A percentile compares a stretch with the other conserved stretches of the same genome.
Conservation (phyloP, 2,329 filamentous ascomycete genomes). For the Fusarium veterinarium region DNA sequence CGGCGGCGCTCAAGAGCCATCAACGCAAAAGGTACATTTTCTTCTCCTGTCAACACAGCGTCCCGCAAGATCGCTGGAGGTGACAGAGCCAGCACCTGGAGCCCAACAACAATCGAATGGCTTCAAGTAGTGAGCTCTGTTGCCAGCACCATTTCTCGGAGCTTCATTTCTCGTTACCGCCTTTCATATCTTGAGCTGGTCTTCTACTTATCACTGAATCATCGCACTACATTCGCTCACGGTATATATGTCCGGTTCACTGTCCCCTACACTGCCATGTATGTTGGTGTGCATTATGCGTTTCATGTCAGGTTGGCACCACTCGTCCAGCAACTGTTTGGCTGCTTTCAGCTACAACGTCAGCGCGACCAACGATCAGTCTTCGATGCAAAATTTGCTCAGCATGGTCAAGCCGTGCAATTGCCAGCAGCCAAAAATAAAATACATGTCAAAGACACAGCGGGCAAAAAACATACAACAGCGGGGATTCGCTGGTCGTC, state of each 20-base stretch:
- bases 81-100: background rate
- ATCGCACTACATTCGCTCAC: background rate
- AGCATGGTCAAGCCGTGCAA: background rate
- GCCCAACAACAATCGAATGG: background rate
- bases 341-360: background rate
- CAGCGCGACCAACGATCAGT: too few relatives aligned
- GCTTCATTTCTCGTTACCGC: background rate
- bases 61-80: background rate
- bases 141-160: too few relatives aligned
- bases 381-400: too few relatives aligned
- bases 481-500: constrained; percentile 14
- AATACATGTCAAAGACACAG: accelerated
- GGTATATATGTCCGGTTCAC: too few relatives aligned
- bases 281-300: background rate
- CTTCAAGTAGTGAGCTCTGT: background rate
- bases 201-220: too few relatives aligned
- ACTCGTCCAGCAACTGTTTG: background rate
- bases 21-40: background rate
- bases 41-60: background rate
- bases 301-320: too few relatives aligned
- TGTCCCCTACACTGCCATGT: background rate
- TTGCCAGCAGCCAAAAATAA: background rate
- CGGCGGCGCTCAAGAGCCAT: background rate
- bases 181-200: too few relatives aligned
- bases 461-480: background rate